Base-by-base conservation (phyloP, 129 eudicot species). In the Erigeron canadensis region DNA sequence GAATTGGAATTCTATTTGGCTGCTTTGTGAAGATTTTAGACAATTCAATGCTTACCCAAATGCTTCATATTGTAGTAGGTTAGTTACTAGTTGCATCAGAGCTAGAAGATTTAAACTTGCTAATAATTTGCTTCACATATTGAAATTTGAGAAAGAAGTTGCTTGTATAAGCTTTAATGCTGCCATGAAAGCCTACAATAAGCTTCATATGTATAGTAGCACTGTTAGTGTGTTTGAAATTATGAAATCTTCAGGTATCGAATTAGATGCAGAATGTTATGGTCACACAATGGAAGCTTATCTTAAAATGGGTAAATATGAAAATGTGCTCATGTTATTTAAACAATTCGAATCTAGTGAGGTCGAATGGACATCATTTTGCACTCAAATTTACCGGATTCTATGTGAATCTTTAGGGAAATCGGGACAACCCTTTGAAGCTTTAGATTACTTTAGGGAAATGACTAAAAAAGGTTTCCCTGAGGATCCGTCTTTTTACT, bases 161-260 rank as follows among this genome's bases (percentile, higher is more conserved):
- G 87, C 95, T 41, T 75, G 83, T 77, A 61, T 63, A 62, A 87
- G 83, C 39, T 84, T 84, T 60, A 88, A 86, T 72, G 65, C 91
- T 13, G 97, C 99, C 28, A 82, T 94, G 93, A 87, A 78, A 82
- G 81, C 87, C 15, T 94, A 80, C 80, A 94, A 90, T 63, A 86
- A 90, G 87, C 83, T 94, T 80, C 97, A 94, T 77, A 89, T 94
- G 99, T 89, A 86, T 55, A 79, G 91, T 61, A 84, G 87, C 66
- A 76, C 92, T 8, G 56, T 83, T 65, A 74, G 53, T 39, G 63
- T 83, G 65, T 87, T 79, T 62, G 81, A 85, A 55, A 55, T 71
- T 46, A 87, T 87, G 97, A 87, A 80, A 75, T 87, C 86, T 17
- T 42, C 71, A 8, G 82, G 82, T 8, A 28, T 94, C 63, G 57